Evolutionary conservation across 805 yeast species (phyloP).

Genomic region (Huiozyma sinensis): DNA sequence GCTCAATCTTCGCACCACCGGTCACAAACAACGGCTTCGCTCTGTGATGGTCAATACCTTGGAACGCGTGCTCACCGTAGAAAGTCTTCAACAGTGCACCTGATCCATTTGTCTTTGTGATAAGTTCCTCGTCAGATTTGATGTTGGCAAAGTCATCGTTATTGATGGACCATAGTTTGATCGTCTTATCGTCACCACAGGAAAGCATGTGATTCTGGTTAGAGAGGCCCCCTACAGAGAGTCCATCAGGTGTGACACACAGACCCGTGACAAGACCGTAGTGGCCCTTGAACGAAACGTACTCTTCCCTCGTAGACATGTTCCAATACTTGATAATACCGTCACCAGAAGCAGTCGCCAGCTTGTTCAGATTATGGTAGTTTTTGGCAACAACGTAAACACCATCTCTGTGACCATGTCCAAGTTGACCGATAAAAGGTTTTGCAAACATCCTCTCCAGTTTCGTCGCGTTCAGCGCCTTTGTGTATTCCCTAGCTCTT

Average conservation of each 20-base stretch:
- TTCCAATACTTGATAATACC: slow-evolving; percentile 95
- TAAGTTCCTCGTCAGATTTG: slow-evolving; percentile 25
- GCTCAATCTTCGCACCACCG: slow-evolving; percentile 78
- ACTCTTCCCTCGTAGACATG: slow-evolving; percentile 65
- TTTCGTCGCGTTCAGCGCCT: slow-evolving; percentile 91
- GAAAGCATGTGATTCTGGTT: slow-evolving; percentile 48
- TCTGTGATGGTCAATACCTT: slow-evolving; percentile 78
- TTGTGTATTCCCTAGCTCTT: slow-evolving; percentile 90
- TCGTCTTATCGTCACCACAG: slow-evolving; percentile 83
- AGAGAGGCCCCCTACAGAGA: slow-evolving; percentile 7
- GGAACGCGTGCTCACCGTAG: slow-evolving; percentile 74
- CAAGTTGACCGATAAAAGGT: slow-evolving; percentile 91
- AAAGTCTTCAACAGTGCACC: slow-evolving; percentile 65
- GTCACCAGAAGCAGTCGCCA: slow-evolving; percentile 92
- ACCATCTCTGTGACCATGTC: slow-evolving; percentile 92
- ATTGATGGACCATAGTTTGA: slow-evolving; percentile 79
- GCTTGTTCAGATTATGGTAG: slow-evolving; percentile 51
- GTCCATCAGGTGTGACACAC: slow-evolving; percentile 47
- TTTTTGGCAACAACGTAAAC: slow-evolving; percentile 81
- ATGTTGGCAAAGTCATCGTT: slow-evolving; percentile 35
- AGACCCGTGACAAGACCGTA: slow-evolving; percentile 83
- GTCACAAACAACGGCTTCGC: slow-evolving; percentile 70
- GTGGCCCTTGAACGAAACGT: slow-evolving; percentile 75
- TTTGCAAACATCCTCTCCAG: slow-evolving; percentile 95
- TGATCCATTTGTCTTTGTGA: slow-evolving; percentile 19